phyloP scores from a whole-genome alignment of 2,329 filamentous ascomycete species.

The Orbilia javanica region DNA sequence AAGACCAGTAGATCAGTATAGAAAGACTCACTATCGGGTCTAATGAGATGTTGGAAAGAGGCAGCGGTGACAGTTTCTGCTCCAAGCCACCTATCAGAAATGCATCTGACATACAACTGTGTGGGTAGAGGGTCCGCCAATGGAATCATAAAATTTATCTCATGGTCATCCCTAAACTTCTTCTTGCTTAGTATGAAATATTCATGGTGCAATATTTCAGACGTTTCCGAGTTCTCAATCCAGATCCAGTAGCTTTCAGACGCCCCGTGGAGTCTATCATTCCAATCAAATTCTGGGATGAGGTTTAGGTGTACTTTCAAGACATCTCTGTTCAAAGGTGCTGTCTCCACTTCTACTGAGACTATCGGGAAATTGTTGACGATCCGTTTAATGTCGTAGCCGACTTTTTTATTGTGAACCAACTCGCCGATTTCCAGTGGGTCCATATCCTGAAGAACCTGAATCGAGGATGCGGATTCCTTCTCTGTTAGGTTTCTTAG shows the following conservation, averaged over 20 bases:
- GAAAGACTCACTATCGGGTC: slow-evolving; percentile 95
- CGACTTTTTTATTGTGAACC: slow-evolving; percentile 91
- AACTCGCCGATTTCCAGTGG: slow-evolving; percentile 87
- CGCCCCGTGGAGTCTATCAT: slow-evolving; percentile 90
- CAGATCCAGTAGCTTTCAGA: slow-evolving; percentile 98
- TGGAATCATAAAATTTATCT: slow-evolving; percentile 97
- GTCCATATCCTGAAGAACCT: slow-evolving; percentile 92
- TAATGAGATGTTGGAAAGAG: slow-evolving; percentile 96
- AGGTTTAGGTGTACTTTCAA: slow-evolving; percentile 88
- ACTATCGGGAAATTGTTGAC: slow-evolving; percentile 93
- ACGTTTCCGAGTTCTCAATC: slow-evolving; percentile 98
- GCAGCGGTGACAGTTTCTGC: slow-evolving; percentile 95
- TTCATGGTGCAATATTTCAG: slow-evolving; percentile 97
- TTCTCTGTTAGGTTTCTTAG: slow-evolving; percentile 88
- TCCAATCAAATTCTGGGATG: slow-evolving; percentile 92
- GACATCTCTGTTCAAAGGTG: slow-evolving; percentile 93
- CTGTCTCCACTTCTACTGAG: slow-evolving; percentile 91
- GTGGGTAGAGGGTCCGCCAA: slow-evolving; percentile 91
- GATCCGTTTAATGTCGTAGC: slow-evolving; percentile 81
- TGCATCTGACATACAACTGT: slow-evolving; percentile 93
- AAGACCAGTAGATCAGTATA: slow-evolving; percentile 94
- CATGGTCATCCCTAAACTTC: slow-evolving; percentile 95
- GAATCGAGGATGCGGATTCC: slow-evolving; percentile 78
- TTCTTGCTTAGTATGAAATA: slow-evolving; percentile 92
- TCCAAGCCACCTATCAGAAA: slow-evolving; percentile 96